phyloP scores from a whole-genome alignment of 768 basidiomycete genomes.

The Coprinopsis strossmayeri region DNA sequence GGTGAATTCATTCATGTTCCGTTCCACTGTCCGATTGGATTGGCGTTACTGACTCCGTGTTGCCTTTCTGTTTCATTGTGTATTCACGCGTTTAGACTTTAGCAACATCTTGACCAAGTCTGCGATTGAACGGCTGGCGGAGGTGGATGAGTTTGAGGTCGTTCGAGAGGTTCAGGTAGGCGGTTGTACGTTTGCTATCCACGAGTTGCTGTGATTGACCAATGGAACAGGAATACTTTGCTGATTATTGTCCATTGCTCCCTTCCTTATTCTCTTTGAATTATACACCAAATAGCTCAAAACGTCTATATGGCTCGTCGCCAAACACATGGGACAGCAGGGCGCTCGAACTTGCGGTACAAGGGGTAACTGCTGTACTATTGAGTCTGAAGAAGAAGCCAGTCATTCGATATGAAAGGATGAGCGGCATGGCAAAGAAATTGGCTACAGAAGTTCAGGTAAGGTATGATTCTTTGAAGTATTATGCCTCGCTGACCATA shows the following conservation, averaged over 20 bases:
- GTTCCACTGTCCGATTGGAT: slow-evolving; percentile 9
- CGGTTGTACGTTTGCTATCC: background rate
- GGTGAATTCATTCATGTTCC: slow-evolving; percentile 50
- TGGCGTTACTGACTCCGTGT: slow-evolving; percentile 7
- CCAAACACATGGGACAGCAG: slow-evolving; percentile 67
- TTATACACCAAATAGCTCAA: slow-evolving; percentile 54
- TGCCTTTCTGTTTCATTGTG: background rate
- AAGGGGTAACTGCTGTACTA: slow-evolving; percentile 78
- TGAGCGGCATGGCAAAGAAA: slow-evolving; percentile 89
- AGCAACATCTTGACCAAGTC: slow-evolving; percentile 89
- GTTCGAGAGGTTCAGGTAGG: slow-evolving; percentile 94
- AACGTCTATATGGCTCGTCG: slow-evolving; percentile 66
- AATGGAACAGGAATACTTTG: slow-evolving; percentile 87
- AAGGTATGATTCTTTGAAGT: slow-evolving; percentile 12
- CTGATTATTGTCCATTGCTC: slow-evolving; percentile 87
- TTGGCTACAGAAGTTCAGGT: slow-evolving; percentile 84
- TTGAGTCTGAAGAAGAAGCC: slow-evolving; percentile 97
- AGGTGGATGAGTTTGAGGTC: slow-evolving; percentile 93
- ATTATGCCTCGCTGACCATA: background rate
- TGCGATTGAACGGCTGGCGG: slow-evolving; percentile 87
- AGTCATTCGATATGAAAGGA: slow-evolving; percentile 87
- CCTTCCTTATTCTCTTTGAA: slow-evolving; percentile 86
- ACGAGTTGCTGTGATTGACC: background rate
- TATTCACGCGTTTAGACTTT: slow-evolving; percentile 57
- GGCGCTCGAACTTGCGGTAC: slow-evolving; percentile 72